These are phyloP conservation scores for Prototheca cutis DNA, from an alignment of 163 green algal genomes.

Conservation along the genomic window DNA sequence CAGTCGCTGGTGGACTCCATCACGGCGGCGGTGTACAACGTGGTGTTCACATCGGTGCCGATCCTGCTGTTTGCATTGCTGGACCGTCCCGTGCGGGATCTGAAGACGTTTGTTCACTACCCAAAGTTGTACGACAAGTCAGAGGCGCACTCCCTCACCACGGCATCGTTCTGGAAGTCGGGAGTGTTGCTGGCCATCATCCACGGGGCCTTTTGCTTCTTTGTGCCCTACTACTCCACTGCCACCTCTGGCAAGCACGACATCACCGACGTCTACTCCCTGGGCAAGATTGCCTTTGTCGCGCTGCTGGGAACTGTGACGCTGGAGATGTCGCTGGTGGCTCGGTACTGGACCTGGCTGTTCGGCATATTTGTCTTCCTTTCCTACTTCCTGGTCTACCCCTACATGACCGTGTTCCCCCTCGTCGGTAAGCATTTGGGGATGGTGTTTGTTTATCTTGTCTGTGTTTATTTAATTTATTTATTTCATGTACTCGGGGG, in stretches of 20 bases:
- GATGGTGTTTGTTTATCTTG: too few relatives aligned
- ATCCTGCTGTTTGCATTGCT: slow-evolving; percentile 73
- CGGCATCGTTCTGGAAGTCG: slow-evolving; percentile 59
- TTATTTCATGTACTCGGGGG: too few relatives aligned
- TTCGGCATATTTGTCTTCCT: slow-evolving; percentile 41
- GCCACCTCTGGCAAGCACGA: slow-evolving; percentile 12
- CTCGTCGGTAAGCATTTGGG: too few relatives aligned
- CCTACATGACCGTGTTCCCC: slow-evolving; percentile 50
- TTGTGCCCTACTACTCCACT: slow-evolving; percentile 52
- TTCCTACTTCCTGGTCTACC: slow-evolving; percentile 59
- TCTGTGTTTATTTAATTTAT: too few relatives aligned
- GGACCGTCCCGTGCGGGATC: slow-evolving; percentile 52
- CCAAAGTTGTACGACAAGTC: slow-evolving; percentile 65
- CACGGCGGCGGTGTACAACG: slow-evolving; percentile 71
- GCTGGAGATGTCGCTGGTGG: slow-evolving; percentile 51
- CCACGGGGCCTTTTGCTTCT: slow-evolving; percentile 60
- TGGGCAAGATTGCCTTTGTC: slow-evolving; percentile 55
- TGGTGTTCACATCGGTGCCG: slow-evolving; percentile 77
- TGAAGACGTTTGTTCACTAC: slow-evolving; percentile 47
- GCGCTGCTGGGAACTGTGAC: slow-evolving; percentile 54
- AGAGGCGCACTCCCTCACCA: slow-evolving; percentile 31
- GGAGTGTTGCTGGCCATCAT: slow-evolving; percentile 46
- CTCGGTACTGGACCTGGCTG: slow-evolving; percentile 58
- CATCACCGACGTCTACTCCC: slow-evolving; percentile 43
- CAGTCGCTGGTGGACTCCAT: slow-evolving; percentile 77